Percentiles rank a stretch among this genome's conserved stretches.
Evolutionary conservation across 1,139 yeast genomes (phyloP).

Genomic region (Diutina rugosa): DNA sequence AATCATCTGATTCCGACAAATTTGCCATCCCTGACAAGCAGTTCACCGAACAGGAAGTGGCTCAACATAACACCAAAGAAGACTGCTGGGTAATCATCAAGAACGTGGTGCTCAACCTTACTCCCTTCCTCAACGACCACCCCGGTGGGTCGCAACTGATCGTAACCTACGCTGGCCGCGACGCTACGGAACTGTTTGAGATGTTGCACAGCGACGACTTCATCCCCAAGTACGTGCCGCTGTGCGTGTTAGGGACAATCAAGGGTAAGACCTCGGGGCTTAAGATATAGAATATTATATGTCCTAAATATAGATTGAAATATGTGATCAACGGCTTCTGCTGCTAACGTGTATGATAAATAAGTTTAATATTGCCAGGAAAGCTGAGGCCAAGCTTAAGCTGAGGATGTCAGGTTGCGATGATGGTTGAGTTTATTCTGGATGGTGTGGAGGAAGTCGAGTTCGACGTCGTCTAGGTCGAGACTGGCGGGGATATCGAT

Average conservation of each 20-base stretch:
- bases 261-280: slow-evolving; percentile 31
- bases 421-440: not conserved
- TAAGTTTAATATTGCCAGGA: not conserved
- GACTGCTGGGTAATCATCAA: slow-evolving; percentile 87
- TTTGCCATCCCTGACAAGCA: slow-evolving; percentile 25
- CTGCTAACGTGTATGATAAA: too few relatives aligned
- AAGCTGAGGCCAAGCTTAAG: not conserved
- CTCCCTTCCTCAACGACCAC: slow-evolving; percentile 65
- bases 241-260: slow-evolving; percentile 36
- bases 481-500: not conserved
- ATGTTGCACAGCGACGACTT: slow-evolving; percentile 45
- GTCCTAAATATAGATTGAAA: not conserved
- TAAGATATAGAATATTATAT: slow-evolving; percentile 11
- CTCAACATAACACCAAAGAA: slow-evolving; percentile 44
- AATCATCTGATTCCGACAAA: not conserved
- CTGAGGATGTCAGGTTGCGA: too few relatives aligned
- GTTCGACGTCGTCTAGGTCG: not conserved
- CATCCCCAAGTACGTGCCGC: slow-evolving; percentile 33
- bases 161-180: slow-evolving; percentile 73
- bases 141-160: slow-evolving; percentile 84
- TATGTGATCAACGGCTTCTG: too few relatives aligned
- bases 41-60: slow-evolving; percentile 40
- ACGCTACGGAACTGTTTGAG: slow-evolving; percentile 76
- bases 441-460: not conserved
- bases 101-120: slow-evolving; percentile 73